Percentiles rank a stretch among this genome's conserved stretches.
Conservation (phyloP, 1,284 basidiomycete species). For the Cryptococcus floricola region DNA sequence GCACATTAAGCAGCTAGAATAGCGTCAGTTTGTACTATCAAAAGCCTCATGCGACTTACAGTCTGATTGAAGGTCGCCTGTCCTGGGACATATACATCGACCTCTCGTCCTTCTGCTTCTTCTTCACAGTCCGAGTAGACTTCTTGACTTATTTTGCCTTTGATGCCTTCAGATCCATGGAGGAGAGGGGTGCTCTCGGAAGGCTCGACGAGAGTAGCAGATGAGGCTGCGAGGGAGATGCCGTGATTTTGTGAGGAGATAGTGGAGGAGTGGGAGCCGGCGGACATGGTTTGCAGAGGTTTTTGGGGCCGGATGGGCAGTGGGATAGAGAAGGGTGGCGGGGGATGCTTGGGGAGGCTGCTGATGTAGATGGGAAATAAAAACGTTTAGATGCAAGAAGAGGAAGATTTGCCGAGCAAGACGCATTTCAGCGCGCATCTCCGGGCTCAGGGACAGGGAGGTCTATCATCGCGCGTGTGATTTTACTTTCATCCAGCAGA, state of each 20-base stretch:
- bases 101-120: constrained; percentile 24
- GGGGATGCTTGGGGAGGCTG: neutral
- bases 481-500: too few species aligned
- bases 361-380: neutral
- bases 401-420: neutral
- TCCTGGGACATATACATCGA: constrained; percentile 50
- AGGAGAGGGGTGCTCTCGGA: constrained; percentile 8
- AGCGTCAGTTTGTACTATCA: neutral
- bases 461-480: too few species aligned
- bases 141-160: neutral
- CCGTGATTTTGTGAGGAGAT: neutral
- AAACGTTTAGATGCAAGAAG: neutral
- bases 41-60: constrained; percentile 51
- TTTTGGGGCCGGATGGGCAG: neutral
- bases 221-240: constrained; percentile 8
- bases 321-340: neutral
- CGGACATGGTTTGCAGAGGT: neutral
- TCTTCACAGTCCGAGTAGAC: constrained; percentile 9
- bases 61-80: constrained; percentile 74
- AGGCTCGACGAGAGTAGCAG: constrained; percentile 9
- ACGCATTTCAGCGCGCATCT: neutral
- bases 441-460: too few species aligned
- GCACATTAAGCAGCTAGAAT: constrained; percentile 72
- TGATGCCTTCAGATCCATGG: neutral
- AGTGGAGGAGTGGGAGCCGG: neutral